Evolutionary conservation across 345 rosid species (phyloP), one percentile per base, ranked within the genome.

Genomic region (Dovyalis caffra): DNA sequence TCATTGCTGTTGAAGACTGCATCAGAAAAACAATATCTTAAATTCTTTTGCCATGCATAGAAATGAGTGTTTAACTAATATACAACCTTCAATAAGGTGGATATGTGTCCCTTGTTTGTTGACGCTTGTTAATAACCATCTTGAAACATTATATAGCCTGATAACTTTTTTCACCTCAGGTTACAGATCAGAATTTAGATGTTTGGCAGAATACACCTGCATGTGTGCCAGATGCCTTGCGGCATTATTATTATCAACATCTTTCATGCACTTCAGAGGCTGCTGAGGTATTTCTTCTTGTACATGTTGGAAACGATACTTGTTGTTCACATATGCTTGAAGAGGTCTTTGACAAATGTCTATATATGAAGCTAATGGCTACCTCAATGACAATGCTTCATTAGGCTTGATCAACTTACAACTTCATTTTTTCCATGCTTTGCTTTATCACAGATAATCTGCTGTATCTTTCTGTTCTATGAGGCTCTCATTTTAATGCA

Each of bases 181-280:
- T 91, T 80, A 84, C 91, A 23, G 97, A 92, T 82, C 99, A 95
- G 83, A 91, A 92, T 79, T 85, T 95, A 69, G 97, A 95, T 72
- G 87, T 85, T 73, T 90, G 97, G 99, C 87, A 90, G 86, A 87
- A 88, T 78, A 86, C 92, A 72, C 91, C 97, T 63, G 99, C 99
- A 64, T 66, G 77, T 57, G 97, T 92, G 33, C 92, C 94, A 66
- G 97, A 95, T 90, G 99, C 99, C 57, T 81, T 95, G 77, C 94
- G 97, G 72, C 95, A 90, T 81, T 95, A 91, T 81, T 95, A 95
- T 74, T 95, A 95, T 86, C 97, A 95, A 77, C 92, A 95, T 83
- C 97, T 95, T 79, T 95, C 97, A 15, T 95, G 97, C 79, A 92
- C 97, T 73, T 67, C 97, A 57, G 92, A 89, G 81, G 99, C 97